Conservation (phyloP, 441 rosid species). For the Erysimum pusillum region DNA sequence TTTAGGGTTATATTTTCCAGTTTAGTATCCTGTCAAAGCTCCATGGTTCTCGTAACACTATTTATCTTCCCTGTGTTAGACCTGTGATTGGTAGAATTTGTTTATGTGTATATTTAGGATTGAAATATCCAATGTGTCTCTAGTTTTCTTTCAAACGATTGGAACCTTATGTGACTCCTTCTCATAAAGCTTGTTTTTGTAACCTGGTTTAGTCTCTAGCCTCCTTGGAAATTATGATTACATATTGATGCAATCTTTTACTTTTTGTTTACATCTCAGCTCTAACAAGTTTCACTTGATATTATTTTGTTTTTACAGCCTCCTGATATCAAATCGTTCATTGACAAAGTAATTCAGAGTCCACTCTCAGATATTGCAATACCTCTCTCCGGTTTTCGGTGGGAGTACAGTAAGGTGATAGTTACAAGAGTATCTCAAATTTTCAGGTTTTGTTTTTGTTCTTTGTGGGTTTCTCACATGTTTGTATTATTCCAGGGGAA, state of each 20-base stretch:
- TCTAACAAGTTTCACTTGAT: constrained; percentile 25
- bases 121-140: not conserved
- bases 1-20: constrained; percentile 13
- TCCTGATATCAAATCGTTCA: constrained; percentile 84
- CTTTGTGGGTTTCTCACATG: constrained; percentile 43
- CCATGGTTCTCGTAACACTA: not conserved
- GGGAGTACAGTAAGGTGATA: constrained; percentile 94
- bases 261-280: not conserved
- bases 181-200: constrained; percentile 11
- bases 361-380: constrained; percentile 96
- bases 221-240: constrained; percentile 7
- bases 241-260: constrained; percentile 8
- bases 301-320: constrained; percentile 65
- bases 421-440: not conserved
- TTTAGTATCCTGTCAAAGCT: constrained; percentile 13
- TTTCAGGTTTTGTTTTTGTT: not conserved
- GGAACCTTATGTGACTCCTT: not conserved
- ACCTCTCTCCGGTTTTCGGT: constrained; percentile 96
- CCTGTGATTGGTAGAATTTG: not conserved
- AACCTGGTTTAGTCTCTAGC: not conserved
- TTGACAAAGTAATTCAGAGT: constrained; percentile 96
- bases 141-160: constrained; percentile 2
- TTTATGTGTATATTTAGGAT: not conserved
- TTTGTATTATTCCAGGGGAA: constrained; percentile 75
- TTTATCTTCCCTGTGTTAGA: not conserved